Conservation (phyloP, 768 basidiomycete genomes). For the Hydnomerulius pinastri region DNA sequence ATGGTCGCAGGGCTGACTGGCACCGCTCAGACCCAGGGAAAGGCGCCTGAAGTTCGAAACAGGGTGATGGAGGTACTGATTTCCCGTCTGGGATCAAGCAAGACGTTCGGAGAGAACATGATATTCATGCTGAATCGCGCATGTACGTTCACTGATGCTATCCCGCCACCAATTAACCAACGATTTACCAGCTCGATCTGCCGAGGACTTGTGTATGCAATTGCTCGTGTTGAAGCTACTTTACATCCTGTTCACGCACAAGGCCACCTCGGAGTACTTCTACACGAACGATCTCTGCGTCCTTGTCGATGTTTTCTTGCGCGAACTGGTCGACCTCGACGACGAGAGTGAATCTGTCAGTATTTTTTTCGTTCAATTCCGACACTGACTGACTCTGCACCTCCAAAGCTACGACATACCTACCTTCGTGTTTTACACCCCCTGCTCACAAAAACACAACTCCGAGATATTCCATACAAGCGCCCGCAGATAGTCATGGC, state of each 20-base stretch:
- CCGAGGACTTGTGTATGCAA: conserved; percentile 95
- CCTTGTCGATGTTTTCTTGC: conserved; percentile 95
- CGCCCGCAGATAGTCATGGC: conserved; percentile 84
- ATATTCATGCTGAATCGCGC: conserved; percentile 99
- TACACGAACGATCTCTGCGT: conserved; percentile 98
- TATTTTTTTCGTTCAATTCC: conserved; percentile 14
- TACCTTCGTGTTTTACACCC: conserved; percentile 97
- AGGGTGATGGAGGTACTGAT: conserved; percentile 82
- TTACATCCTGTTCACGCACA: conserved; percentile 92
- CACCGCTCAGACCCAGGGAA: conserved; percentile 22
- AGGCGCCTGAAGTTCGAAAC: conserved; percentile 57
- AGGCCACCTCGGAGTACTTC: conserved; percentile 92
- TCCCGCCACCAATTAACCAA: conserved; percentile 8
- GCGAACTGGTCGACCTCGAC: conserved; percentile 88
- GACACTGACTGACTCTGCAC: conserved; percentile 29
- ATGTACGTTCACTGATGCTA: conserved; percentile 50
- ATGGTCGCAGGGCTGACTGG: conserved; percentile 80
- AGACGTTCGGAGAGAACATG: conserved; percentile 97
- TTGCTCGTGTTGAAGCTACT: conserved; percentile 91
- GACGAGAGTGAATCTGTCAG: conserved; percentile 92
- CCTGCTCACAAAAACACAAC: conserved; percentile 90
- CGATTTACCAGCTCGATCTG: conserved; percentile 63
- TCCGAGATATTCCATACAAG: conserved; percentile 85
- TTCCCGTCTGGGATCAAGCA: conserved; percentile 80
- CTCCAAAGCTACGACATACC: conserved; percentile 87